These are phyloP conservation scores for Penicillium expansum DNA, from an alignment of 2,329 filamentous ascomycete species.

Conservation along the genomic window DNA sequence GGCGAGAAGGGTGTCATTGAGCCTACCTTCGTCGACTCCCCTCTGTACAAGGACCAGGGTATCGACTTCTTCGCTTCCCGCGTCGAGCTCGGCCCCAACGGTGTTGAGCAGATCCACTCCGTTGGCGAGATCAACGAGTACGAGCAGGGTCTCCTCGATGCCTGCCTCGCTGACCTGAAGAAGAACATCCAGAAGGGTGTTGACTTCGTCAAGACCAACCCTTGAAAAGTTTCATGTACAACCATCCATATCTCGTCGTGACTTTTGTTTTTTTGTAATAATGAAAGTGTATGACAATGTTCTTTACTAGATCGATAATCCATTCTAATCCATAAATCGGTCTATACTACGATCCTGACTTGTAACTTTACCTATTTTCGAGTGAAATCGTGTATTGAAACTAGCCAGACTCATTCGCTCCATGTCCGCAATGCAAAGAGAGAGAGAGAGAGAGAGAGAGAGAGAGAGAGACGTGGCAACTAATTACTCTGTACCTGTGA, in stretches of 20 bases:
- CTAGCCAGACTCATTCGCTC: not conserved
- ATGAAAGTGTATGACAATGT: constrained; percentile 12
- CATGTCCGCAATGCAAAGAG: not conserved
- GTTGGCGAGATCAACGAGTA: constrained; percentile 78
- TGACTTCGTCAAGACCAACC: constrained; percentile 62
- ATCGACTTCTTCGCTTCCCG: constrained; percentile 94
- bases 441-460: not conserved
- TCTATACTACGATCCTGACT: not conserved
- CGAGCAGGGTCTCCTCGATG: constrained; percentile 88
- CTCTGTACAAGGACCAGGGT: constrained; percentile 97
- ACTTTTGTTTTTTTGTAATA: constrained; percentile 5
- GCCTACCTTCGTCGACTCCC: constrained; percentile 95
- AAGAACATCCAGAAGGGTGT: constrained; percentile 86
- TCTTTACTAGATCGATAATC: constrained; percentile 2
- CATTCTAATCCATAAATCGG: not conserved
- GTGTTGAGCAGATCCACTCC: constrained; percentile 89
- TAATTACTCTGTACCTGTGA: not conserved
- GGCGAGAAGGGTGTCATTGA: constrained; percentile 94
- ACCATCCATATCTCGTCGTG: constrained; percentile 10
- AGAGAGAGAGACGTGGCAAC: not conserved
- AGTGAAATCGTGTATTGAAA: not conserved
- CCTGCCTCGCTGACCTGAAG: constrained; percentile 65
- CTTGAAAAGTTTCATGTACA: constrained; percentile 37
- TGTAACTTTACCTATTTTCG: not conserved
- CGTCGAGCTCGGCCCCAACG: constrained; percentile 93